phyloP scores from a whole-genome alignment of 441 rosid species.

The Pelargonium myrrhifolium region DNA sequence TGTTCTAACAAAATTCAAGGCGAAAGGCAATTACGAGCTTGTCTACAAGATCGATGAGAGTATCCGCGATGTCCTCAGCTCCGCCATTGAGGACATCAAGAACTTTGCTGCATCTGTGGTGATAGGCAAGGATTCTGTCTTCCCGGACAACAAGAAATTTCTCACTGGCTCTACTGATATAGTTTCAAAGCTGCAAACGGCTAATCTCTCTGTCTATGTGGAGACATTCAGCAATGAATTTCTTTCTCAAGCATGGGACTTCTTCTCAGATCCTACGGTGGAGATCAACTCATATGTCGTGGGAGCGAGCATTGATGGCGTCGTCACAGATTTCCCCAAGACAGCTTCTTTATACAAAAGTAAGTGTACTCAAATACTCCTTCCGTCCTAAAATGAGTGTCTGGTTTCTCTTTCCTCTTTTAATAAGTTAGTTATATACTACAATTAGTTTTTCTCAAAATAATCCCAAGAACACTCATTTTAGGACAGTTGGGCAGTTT shows the following conservation, averaged over 20 bases:
- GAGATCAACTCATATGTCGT: slow-evolving; percentile 32
- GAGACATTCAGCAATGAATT: slow-evolving; percentile 42
- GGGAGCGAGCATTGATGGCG: slow-evolving; percentile 26
- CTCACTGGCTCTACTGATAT: slow-evolving; percentile 16
- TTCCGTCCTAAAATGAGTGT: no score
- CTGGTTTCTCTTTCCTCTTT: no score
- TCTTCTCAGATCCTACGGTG: slow-evolving; percentile 38
- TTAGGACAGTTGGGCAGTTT: no score
- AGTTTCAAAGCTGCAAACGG: slow-evolving; percentile 26
- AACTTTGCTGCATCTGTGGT: slow-evolving; percentile 35
- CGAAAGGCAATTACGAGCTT: slow-evolving; percentile 22
- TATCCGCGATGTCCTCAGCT: slow-evolving; percentile 27
- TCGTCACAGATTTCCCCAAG: slow-evolving; percentile 51
- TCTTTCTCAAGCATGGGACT: slow-evolving; percentile 34
- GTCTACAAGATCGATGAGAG: slow-evolving; percentile 36
- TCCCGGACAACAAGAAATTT: slow-evolving; percentile 17
- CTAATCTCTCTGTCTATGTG: slow-evolving; percentile 37
- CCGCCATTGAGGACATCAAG: slow-evolving; percentile 40
- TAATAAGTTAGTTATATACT: no score
- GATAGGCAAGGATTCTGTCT: slow-evolving; percentile 31
- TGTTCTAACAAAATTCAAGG: slow-evolving; percentile 37
- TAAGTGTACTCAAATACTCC: slow-evolving; percentile 18
- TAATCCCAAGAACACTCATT: no score
- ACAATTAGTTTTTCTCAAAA: no score
- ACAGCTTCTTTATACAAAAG: slow-evolving; percentile 47